Base-by-base conservation (phyloP, 768 basidiomycete genomes). In the Termitomyces sp. region DNA sequence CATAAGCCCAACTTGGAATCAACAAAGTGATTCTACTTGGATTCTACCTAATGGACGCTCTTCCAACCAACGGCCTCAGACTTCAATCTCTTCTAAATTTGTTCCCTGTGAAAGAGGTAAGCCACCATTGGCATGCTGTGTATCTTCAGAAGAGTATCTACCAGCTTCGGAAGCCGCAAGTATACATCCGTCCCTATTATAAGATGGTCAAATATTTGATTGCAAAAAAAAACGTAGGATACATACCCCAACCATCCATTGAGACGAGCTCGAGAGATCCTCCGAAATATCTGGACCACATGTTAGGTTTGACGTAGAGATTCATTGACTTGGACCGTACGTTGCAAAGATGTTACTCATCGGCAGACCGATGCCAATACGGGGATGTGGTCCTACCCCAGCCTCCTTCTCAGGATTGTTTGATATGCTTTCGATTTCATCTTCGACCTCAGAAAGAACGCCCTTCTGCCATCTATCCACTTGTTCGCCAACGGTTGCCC, bases 291-390 rank as follows among this genome's bases (percentile, higher is more conserved):
- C 89, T 91, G 62, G 5, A 57, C 51, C 36, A 30, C 16, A 34
- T 26, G 43, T 50, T n/a, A 47, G 46, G 13, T 27, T 27, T 40
- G 51, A 40, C 26, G 13, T 45, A 24, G 30, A 47, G 3, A 36
- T 60, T 43, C 42, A 36, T 20, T 47, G 18, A 56, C 42, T 5
- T 26, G 49, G 60, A 49, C 20, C 83, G 57, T 64, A 91, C 82
- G 86, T 92, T 58, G 92, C 86, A 70, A 85, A 93, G 36, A 94
- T 93, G 65, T 91, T 88, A 68, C 92, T 91, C 91, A 94, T 91
- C 0, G 92, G 91, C 20, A 94, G 72, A 5, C 92, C 92, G 45
- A 94, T 86, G 2, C 92, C 92, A 56, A 93, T 88, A 43, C 82
- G 78, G 45, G 82, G 81, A 69, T 87, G 88, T 7, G 75, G 74